These are phyloP conservation scores for Tetradesmus obliquus DNA, from an alignment of 139 green algal genomes.

Conservation along the genomic window DNA sequence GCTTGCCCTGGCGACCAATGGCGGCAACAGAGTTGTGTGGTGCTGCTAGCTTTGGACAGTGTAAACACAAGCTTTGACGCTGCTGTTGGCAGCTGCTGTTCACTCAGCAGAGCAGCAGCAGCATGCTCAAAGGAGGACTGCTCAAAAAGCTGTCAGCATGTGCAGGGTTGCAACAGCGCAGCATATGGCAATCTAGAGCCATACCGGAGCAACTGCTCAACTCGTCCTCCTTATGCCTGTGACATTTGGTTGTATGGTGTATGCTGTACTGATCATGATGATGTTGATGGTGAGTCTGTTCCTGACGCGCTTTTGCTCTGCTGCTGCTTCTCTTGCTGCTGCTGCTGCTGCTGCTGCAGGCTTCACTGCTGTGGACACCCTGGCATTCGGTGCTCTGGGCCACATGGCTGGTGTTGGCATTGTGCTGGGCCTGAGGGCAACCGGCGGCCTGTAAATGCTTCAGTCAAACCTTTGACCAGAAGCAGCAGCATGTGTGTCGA, in stretches of 20 bases:
- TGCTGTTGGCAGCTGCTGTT: no score
- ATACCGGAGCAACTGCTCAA: no score
- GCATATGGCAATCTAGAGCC: no score
- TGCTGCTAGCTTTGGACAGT: no score
- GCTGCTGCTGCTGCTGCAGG: conserved; percentile 58
- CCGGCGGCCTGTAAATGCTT: conserved; percentile 24
- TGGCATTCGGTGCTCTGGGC: conserved; percentile 87
- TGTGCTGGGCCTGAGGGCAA: conserved; percentile 78
- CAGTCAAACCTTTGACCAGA: neutral
- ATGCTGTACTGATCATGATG: no score
- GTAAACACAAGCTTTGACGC: no score
- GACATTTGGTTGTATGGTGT: no score
- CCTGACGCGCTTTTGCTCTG: neutral
- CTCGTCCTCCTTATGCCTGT: no score
- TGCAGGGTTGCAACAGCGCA: no score
- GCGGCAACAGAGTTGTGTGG: no score
- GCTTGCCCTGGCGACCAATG: no score
- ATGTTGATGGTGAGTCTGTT: neutral
- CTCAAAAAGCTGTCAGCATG: neutral
- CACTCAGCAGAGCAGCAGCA: neutral
- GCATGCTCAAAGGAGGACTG: neutral
- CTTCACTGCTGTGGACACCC: conserved; percentile 92
- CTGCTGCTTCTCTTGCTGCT: neutral
- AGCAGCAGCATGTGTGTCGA: neutral
- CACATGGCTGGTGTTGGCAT: conserved; percentile 83